These are phyloP conservation scores for Populus hybrid DNA, from an alignment of 441 rosid species.

Conservation along the genomic window DNA sequence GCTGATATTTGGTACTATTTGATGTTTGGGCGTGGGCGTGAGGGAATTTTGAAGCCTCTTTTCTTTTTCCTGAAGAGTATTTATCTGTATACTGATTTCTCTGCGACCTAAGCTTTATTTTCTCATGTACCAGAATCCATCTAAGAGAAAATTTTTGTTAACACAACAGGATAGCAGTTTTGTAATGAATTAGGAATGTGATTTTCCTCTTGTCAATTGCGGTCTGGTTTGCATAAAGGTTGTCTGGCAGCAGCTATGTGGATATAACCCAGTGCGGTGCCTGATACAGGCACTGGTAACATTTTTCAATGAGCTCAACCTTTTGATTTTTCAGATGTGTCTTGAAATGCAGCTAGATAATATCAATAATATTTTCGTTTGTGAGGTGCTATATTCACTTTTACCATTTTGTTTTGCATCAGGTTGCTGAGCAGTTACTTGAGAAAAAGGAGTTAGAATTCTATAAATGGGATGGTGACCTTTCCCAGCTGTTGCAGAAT, in stretches of 20 bases:
- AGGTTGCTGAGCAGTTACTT: constrained; percentile 81
- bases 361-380: constrained; percentile 1
- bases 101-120: neutral
- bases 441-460: constrained; percentile 70
- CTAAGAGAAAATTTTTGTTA: neutral
- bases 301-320: neutral
- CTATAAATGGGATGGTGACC: constrained; percentile 94
- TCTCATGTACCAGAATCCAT: neutral
- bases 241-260: neutral
- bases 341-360: neutral
- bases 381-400: constrained; percentile 9
- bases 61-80: neutral
- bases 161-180: neutral
- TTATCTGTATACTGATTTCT: neutral
- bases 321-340: neutral
- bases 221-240: neutral
- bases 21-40: neutral
- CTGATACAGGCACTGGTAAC: neutral
- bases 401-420: constrained; percentile 5
- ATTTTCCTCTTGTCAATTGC: neutral
- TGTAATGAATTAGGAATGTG: neutral
- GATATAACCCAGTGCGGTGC: neutral
- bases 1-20: neutral
- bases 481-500: constrained; percentile 70
- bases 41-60: neutral